A percentile compares a stretch with the other conserved stretches of the same genome.
phyloP scores from a whole-genome alignment of 305 asterid genomes.

The Ajuga reptans region DNA sequence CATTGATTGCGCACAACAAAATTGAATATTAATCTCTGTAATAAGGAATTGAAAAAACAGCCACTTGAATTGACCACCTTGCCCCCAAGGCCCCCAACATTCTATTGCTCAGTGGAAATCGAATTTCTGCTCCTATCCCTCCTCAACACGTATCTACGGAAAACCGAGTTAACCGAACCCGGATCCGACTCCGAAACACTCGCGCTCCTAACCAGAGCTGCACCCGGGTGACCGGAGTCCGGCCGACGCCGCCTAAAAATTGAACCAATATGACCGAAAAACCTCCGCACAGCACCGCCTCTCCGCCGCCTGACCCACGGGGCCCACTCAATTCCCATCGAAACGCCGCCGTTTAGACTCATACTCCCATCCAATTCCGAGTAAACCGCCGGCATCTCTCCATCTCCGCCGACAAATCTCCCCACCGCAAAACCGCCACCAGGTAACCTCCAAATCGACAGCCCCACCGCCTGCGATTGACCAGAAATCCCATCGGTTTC shows the following conservation, averaged over 20 bases:
- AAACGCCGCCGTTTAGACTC: slow-evolving; percentile 29
- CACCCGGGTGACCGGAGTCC: not conserved
- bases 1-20: slow-evolving; percentile 13
- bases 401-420: slow-evolving; percentile 41
- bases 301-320: slow-evolving; percentile 40
- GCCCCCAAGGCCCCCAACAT: slow-evolving; percentile 15
- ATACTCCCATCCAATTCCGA: slow-evolving; percentile 38
- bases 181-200: slow-evolving; percentile 24
- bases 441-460: slow-evolving; percentile 64
- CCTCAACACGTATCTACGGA: slow-evolving; percentile 31
- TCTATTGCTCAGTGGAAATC: slow-evolving; percentile 23
- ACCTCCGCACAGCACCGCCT: slow-evolving; percentile 28
- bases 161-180: slow-evolving; percentile 23
- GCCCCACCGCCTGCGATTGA: slow-evolving; percentile 37
- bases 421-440: slow-evolving; percentile 73
- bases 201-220: slow-evolving; percentile 12
- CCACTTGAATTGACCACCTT: slow-evolving; percentile 18
- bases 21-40: slow-evolving; percentile 2
- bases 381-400: slow-evolving; percentile 39
- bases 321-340: slow-evolving; percentile 32
- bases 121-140: slow-evolving; percentile 33
- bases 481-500: slow-evolving; percentile 19
- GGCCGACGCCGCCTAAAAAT: slow-evolving; percentile 21
- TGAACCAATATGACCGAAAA: slow-evolving; percentile 30
- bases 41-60: not conserved